Evolutionary conservation across 2,329 filamentous ascomycete species (phyloP), one percentile per base, ranked within the genome.

Genomic region (Beauveria sp.): DNA sequence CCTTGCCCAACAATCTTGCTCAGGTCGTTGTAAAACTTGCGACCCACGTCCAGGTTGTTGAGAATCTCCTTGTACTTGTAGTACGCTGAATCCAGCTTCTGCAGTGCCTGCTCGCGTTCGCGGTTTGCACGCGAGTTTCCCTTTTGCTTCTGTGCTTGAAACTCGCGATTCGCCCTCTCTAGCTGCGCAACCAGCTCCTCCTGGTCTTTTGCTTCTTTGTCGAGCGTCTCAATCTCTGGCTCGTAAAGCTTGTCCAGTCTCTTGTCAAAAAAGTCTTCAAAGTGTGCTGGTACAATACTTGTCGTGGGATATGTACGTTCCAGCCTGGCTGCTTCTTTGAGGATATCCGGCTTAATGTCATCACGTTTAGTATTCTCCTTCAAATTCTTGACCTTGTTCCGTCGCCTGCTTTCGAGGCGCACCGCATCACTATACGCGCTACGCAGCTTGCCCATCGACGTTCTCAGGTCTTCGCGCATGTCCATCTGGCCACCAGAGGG

Each of bases 21-120:
- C 5, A 99, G 81, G 70, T 98, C 93, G 67, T 99, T 99, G 78
- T 98, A 99, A 72, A 99, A 99, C 72, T 95, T 97, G 59, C 93
- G 82, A 0, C 91, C 95, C 0, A 89, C 90, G 66, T 98, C 93
- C 3, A 97, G 81, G 70, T 98, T 96, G 66, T 85, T 90, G 62
- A 96, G 86, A 62, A 98, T 91, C 73, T 99, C 93, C 76, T 96
- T 96, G 79, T 98, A 98, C 75, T 93, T 96, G 74, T 92, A 87
- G 72, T 96, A 98, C 0, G 91, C 93, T 65, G 90, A 92, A 73
- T 98, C 93, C 10, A 99, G 79, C 64, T 84, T 86, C 74, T 99
- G 95, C 54, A 99, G 76, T 0, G 91, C 92, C 67, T 89, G 84
- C 72, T 98, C 93, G 16, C 95, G 86, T 70, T 96, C 92, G 64